These are phyloP conservation scores for Eremothecium gossypii DNA, from an alignment of 1,139 yeast species.

Conservation along the genomic window DNA sequence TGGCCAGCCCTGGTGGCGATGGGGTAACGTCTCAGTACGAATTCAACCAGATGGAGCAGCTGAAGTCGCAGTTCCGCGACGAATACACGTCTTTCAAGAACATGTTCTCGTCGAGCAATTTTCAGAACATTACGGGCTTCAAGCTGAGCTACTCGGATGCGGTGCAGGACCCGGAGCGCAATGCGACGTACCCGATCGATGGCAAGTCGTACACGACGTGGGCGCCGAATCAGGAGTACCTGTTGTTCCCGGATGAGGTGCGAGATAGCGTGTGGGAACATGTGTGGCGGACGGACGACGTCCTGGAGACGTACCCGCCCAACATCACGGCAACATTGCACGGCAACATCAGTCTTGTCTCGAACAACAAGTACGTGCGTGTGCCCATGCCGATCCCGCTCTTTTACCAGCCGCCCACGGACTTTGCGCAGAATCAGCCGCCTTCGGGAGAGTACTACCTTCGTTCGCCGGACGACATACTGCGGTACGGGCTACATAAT, in stretches of 20 bases:
- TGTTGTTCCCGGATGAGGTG: constrained; percentile 54
- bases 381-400: constrained; percentile 26
- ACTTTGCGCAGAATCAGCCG: constrained; percentile 21
- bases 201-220: constrained; percentile 39
- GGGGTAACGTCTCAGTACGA: constrained; percentile 34
- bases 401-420: constrained; percentile 24
- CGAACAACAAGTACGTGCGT: constrained; percentile 14
- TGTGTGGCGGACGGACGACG: constrained; percentile 17
- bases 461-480: constrained; percentile 11
- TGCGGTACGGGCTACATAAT: constrained; percentile 19
- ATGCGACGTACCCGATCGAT: constrained; percentile 52
- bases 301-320: constrained; percentile 18
- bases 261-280: constrained; percentile 29
- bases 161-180: constrained; percentile 34
- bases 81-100: constrained; percentile 32
- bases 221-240: constrained; percentile 43
- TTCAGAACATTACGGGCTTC: constrained; percentile 69
- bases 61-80: constrained; percentile 17
- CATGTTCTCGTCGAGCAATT: constrained; percentile 44
- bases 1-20: constrained; percentile 54
- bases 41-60: constrained; percentile 22
- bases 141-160: constrained; percentile 52
- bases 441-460: constrained; percentile 21
- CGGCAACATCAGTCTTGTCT: constrained; percentile 18
- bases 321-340: constrained; percentile 24